Percentiles rank a stretch among this genome's conserved stretches.
These are phyloP conservation scores for Halenospora varia DNA, from an alignment of 495 filamentous ascomycete species.

Conservation along the genomic window DNA sequence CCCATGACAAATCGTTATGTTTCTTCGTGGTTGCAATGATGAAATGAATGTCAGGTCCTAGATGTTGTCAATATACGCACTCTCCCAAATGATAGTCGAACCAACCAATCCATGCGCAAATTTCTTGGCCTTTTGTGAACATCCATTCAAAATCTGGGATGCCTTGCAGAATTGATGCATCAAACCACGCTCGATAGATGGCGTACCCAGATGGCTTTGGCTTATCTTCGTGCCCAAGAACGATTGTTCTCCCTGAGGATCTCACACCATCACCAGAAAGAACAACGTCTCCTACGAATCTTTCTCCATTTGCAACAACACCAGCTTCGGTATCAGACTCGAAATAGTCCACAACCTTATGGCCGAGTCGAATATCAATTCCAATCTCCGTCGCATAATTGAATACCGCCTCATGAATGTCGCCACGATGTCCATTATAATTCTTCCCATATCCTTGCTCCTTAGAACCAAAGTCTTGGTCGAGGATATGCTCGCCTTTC, in stretches of 20 bases:
- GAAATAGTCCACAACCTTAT: conserved; percentile 56
- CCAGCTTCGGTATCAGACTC: conserved; percentile 52
- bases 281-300: conserved; percentile 51
- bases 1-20: conserved; percentile 65
- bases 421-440: conserved; percentile 59
- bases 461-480: conserved; percentile 27
- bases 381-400: conserved; percentile 51
- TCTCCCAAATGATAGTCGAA: not conserved
- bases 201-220: conserved; percentile 58
- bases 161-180: conserved; percentile 52
- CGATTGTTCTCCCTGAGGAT: conserved; percentile 53
- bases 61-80: conserved; percentile 11
- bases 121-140: conserved; percentile 61
- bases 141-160: conserved; percentile 58
- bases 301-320: conserved; percentile 48
- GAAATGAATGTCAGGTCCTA: conserved; percentile 62
- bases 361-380: conserved; percentile 50
- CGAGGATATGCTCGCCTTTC: conserved; percentile 31
- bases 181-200: conserved; percentile 57
- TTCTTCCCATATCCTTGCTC: conserved; percentile 36
- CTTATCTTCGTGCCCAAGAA: conserved; percentile 58
- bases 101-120: conserved; percentile 43
- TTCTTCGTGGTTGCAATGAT: conserved; percentile 58
- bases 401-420: conserved; percentile 58
- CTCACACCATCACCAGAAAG: conserved; percentile 62